These are phyloP conservation scores for Penicillium pulvis DNA, from an alignment of 495 filamentous ascomycete species.

Conservation along the genomic window DNA sequence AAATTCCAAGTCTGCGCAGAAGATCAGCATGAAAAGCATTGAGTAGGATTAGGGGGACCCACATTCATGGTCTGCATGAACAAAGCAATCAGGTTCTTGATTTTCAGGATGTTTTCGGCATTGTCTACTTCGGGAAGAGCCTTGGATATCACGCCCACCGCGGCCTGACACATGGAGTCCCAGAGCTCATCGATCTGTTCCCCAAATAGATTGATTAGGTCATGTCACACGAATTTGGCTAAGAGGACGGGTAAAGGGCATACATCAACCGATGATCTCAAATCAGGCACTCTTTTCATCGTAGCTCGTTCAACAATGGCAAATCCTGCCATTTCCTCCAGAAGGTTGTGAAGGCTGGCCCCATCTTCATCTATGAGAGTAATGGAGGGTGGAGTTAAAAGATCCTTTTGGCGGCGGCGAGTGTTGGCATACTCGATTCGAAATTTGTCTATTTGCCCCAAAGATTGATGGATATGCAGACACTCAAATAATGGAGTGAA, in stretches of 20 bases:
- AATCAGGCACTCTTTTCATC: conserved; percentile 78
- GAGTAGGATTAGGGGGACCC: conserved; percentile 20
- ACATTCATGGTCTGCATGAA: conserved; percentile 98
- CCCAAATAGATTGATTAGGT: conserved; percentile 9
- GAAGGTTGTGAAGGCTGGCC: conserved; percentile 75
- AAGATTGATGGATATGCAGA: conserved; percentile 92
- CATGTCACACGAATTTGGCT: not conserved
- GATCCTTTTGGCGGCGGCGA: conserved; percentile 85
- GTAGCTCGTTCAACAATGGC: conserved; percentile 95
- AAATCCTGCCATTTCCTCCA: conserved; percentile 95
- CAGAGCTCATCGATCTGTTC: conserved; percentile 88
- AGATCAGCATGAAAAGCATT: conserved; percentile 15
- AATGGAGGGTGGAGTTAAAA: conserved; percentile 74
- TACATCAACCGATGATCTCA: conserved; percentile 85
- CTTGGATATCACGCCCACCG: conserved; percentile 75
- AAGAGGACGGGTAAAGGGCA: not conserved
- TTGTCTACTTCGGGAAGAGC: conserved; percentile 76
- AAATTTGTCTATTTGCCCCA: conserved; percentile 91
- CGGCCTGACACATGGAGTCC: conserved; percentile 95
- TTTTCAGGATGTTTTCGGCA: conserved; percentile 82
- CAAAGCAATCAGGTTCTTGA: conserved; percentile 86
- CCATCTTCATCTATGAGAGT: conserved; percentile 72
- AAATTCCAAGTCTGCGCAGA: conserved; percentile 79
- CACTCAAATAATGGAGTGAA: conserved; percentile 96
- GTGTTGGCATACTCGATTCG: conserved; percentile 87